Evolutionary conservation across 2,329 filamentous ascomycete genomes (phyloP).

Genomic region (Pseudogymnoascus sp.): DNA sequence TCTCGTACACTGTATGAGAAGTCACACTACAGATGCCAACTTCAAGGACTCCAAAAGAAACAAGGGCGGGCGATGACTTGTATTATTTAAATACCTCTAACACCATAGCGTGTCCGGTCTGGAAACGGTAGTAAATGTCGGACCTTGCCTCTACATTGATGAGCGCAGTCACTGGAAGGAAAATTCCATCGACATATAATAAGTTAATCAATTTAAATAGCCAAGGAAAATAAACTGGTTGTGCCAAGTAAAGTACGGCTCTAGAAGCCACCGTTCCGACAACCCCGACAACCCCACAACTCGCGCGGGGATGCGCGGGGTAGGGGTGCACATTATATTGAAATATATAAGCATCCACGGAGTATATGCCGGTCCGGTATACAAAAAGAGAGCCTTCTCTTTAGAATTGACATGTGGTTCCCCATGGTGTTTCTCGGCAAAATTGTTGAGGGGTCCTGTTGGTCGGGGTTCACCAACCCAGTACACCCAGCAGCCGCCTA

Average conservation of each 20-base stretch:
- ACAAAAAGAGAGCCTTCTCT: not conserved
- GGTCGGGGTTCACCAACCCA: not conserved
- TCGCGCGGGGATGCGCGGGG: not conserved
- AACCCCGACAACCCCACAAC: not conserved
- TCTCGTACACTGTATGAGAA: not conserved
- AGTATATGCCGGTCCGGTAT: not conserved
- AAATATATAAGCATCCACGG: not conserved
- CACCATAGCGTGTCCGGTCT: not conserved
- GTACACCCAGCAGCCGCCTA: not conserved
- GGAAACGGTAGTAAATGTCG: not conserved
- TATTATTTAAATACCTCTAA: not conserved
- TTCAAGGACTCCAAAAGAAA: not conserved
- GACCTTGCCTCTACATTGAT: not conserved
- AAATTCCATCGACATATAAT: not conserved
- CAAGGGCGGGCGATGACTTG: not conserved
- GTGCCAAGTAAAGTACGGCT: not conserved
- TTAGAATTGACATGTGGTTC: not conserved
- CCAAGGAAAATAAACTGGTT: not conserved
- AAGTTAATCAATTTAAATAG: slow-evolving; percentile 1
- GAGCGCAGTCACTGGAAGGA: not conserved
- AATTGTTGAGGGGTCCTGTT: not conserved
- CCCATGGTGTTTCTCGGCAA: not conserved
- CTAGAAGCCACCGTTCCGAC: not conserved
- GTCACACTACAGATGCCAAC: not conserved
- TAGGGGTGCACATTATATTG: not conserved